phyloP scores from a whole-genome alignment of 768 basidiomycete genomes.

The Mycena indigotica region DNA sequence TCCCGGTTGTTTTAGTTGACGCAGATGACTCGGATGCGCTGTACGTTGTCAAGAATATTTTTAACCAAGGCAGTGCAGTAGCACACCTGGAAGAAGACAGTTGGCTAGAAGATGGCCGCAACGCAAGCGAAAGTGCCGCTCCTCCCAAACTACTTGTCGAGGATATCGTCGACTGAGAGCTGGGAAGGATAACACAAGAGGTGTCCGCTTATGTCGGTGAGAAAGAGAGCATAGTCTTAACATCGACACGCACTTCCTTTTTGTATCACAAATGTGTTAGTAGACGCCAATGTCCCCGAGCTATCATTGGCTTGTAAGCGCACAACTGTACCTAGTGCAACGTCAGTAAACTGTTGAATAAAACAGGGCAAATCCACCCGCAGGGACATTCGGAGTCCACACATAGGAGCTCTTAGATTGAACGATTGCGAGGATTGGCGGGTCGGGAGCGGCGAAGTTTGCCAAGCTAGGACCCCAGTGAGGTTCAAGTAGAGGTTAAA shows the following conservation, averaged over 20 bases:
- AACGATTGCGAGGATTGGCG: background rate
- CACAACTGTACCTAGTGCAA: background rate
- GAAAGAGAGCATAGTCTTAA: background rate
- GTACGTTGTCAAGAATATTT: background rate
- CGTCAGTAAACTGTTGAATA: background rate
- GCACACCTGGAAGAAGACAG: too few species aligned
- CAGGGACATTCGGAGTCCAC: conserved; percentile 11
- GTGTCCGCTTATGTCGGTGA: conserved; percentile 2
- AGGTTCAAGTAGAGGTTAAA: background rate
- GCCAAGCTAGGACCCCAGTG: background rate
- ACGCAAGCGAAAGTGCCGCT: background rate
- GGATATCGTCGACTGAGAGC: background rate
- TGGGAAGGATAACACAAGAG: conserved; percentile 3
- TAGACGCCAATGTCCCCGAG: conserved; percentile 2
- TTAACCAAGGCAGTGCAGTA: background rate
- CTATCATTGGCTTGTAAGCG: conserved; percentile 5
- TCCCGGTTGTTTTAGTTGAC: background rate
- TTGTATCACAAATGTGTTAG: conserved; percentile 8
- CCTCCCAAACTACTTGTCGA: background rate
- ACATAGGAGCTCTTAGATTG: background rate
- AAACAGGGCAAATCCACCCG: background rate
- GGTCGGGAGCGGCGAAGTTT: conserved; percentile 1
- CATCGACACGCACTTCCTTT: conserved; percentile 1
- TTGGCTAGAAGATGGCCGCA: background rate
- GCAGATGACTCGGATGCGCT: background rate